These are phyloP conservation scores for Micromonas pusilla DNA, from an alignment of 139 green algal species.

Conservation along the genomic window DNA sequence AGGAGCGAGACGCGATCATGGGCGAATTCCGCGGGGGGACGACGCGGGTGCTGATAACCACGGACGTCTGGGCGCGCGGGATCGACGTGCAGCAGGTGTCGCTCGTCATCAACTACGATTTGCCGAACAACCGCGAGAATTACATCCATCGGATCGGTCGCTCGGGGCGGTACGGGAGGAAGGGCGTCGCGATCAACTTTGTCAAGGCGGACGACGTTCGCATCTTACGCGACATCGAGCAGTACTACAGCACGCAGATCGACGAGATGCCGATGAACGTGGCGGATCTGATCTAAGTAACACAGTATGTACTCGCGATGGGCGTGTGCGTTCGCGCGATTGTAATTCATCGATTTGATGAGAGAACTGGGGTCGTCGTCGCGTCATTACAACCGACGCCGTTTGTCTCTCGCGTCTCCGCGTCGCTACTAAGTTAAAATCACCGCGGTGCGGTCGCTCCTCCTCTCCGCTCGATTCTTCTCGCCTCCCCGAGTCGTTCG, in stretches of 20 bases:
- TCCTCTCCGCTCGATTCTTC: no score
- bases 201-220: constrained; percentile 86
- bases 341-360: no score
- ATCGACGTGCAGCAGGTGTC: constrained; percentile 98
- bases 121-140: constrained; percentile 93
- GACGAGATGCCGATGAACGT: constrained; percentile 94
- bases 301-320: background rate
- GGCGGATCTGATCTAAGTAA: constrained; percentile 69
- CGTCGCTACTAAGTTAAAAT: no score
- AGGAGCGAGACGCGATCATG: constrained; percentile 98
- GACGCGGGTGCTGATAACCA: constrained; percentile 94
- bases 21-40: constrained; percentile 81
- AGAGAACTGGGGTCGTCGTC: no score
- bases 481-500: no score
- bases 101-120: constrained; percentile 99
- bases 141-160: constrained; percentile 99
- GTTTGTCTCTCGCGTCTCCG: no score
- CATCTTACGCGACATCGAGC: constrained; percentile 93
- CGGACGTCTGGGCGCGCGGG: constrained; percentile 94
- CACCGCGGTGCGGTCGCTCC: no score
- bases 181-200: constrained; percentile 98
- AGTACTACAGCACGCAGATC: constrained; percentile 95
- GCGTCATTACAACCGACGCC: no score
- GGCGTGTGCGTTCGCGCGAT: background rate
- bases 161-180: constrained; percentile 73